Percentiles rank a stretch among this genome's conserved stretches.
phyloP scores from a whole-genome alignment of 345 rosid genomes.

The Abelmoschus esculentus region DNA sequence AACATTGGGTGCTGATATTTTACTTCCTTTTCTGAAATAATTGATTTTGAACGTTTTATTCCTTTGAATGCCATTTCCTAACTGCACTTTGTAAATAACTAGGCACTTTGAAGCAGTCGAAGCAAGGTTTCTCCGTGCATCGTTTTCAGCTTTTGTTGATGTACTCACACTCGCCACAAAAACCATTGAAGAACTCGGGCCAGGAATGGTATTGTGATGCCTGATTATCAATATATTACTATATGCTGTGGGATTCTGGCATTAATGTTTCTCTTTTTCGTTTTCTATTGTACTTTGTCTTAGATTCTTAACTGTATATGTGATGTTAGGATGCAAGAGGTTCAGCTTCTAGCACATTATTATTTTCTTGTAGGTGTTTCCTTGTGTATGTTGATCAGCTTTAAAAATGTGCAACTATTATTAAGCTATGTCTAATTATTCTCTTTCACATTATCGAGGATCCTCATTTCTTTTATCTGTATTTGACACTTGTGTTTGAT shows the following conservation, averaged over 20 bases:
- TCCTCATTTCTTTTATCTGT: background rate
- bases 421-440: background rate
- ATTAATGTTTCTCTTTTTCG: background rate
- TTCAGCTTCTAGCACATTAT: background rate
- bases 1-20: background rate
- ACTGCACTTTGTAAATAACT: background rate
- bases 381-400: background rate
- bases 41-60: background rate
- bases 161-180: conserved; percentile 63
- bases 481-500: background rate
- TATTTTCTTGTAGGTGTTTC: background rate
- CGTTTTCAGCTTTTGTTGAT: conserved; percentile 75
- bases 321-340: background rate
- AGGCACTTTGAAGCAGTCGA: conserved; percentile 84
- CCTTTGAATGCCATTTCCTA: background rate
- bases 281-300: background rate
- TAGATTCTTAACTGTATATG: background rate
- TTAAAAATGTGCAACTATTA: background rate
- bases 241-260: background rate
- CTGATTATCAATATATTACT: background rate
- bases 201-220: conserved; percentile 23
- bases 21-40: background rate
- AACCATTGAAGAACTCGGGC: conserved; percentile 72
- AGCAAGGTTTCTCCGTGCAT: conserved; percentile 88
- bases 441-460: background rate